Evolutionary conservation across 2,329 filamentous ascomycete species (phyloP).

Genomic region (Hymenoscyphus salicellus): DNA sequence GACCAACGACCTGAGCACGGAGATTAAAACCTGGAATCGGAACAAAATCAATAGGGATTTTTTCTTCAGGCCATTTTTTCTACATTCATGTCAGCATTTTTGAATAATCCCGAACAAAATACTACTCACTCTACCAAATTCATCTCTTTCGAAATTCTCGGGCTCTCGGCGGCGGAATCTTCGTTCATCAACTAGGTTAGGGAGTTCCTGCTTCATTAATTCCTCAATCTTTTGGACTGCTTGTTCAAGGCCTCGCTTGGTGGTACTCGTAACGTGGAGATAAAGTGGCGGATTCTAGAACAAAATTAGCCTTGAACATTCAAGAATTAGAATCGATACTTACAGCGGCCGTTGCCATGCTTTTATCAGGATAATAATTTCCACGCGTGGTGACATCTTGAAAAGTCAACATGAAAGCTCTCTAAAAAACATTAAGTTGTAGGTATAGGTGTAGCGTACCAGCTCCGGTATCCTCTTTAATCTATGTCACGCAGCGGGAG

Average conservation of each 20-base stretch:
- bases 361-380: conserved; percentile 96
- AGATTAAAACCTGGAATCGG: conserved; percentile 93
- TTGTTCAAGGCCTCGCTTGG: conserved; percentile 84
- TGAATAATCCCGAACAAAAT: background rate
- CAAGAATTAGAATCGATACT: conserved; percentile 38
- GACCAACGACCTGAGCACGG: conserved; percentile 91
- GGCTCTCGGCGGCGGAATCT: conserved; percentile 80
- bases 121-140: conserved; percentile 74
- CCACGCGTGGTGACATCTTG: conserved; percentile 98
- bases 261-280: conserved; percentile 90
- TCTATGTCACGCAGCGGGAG: conserved; percentile 88
- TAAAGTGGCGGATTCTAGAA: conserved; percentile 87
- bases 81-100: conserved; percentile 38
- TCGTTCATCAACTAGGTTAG: conserved; percentile 90
- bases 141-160: conserved; percentile 81
- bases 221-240: conserved; percentile 88
- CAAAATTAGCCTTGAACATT: conserved; percentile 19
- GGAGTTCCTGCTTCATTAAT: conserved; percentile 92
- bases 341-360: conserved; percentile 90
- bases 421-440: conserved; percentile 39
- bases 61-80: conserved; percentile 99
- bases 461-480: conserved; percentile 99
- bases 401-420: conserved; percentile 54
- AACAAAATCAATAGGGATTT: conserved; percentile 86
- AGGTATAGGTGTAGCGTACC: conserved; percentile 69